Percentiles rank a stretch among this genome's conserved stretches.
Evolutionary conservation across 768 basidiomycete species (phyloP).

Genomic region (Boletus fagicola): DNA sequence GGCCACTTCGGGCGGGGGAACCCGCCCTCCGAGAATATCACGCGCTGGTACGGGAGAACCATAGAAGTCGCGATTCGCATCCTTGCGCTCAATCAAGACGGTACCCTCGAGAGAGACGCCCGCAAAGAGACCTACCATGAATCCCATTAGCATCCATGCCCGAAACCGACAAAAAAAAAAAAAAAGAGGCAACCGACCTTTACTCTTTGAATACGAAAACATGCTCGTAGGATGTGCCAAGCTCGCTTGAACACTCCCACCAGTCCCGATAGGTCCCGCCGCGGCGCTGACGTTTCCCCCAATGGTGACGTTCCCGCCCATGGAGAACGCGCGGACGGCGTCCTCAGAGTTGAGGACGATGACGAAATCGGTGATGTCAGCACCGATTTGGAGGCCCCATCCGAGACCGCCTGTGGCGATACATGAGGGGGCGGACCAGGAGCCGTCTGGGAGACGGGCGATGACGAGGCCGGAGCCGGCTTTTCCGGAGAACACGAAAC

Average conservation of each 20-base stretch:
- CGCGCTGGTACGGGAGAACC: constrained; percentile 85
- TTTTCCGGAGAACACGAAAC: constrained; percentile 94
- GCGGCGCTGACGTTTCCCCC: constrained; percentile 84
- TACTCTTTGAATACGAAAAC: constrained; percentile 96
- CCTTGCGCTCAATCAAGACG: constrained; percentile 89
- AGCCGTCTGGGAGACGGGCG: constrained; percentile 89
- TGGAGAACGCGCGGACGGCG: constrained; percentile 90
- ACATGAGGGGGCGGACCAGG: constrained; percentile 96
- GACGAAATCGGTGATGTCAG: constrained; percentile 94
- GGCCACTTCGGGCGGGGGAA: constrained; percentile 97
- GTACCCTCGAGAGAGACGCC: constrained; percentile 95
- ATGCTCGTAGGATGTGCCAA: constrained; percentile 93
- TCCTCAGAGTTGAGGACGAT: constrained; percentile 97
- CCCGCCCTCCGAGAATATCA: constrained; percentile 89
- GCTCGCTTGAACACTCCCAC: constrained; percentile 82
- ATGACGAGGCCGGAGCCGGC: constrained; percentile 93
- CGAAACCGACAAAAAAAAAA: background rate
- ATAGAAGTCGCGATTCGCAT: constrained; percentile 95
- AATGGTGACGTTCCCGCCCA: constrained; percentile 94
- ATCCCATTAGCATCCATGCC: background rate
- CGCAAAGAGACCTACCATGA: constrained; percentile 76
- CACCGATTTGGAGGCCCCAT: constrained; percentile 94
- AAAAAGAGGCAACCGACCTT: constrained; percentile 51
- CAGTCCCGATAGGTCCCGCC: constrained; percentile 93
- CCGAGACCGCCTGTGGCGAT: constrained; percentile 95